Base-by-base conservation (phyloP, 208 protist genomes). In the Trypanosomatidae sp. region DNA sequence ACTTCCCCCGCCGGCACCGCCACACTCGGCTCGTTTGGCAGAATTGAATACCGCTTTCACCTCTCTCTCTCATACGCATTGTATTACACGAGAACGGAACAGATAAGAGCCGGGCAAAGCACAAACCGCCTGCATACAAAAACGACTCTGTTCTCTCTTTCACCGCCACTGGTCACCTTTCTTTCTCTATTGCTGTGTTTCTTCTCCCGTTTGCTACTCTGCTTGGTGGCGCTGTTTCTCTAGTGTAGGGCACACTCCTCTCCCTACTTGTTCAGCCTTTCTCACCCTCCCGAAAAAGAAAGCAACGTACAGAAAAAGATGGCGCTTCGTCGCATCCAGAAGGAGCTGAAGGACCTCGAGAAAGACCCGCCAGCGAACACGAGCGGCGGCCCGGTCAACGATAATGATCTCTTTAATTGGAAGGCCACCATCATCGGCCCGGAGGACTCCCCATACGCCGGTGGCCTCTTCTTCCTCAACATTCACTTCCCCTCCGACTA, bases 401-500 rank as follows among this genome's bases (percentile, higher is more conserved):
- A 99, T 70, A 92, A 80, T 74, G 98, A 99, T 74, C 71, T 99
- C 43, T 99, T 99, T 80, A 97, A 98, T 86, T 99, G 98, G 98
- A 92, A 97, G 76, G 98, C 97, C 39, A 99, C 96, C 47, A 99
- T 99, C 80, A 98, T 98, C 75, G 97, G 97, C 58, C 97, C 97
- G 12, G 91, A 94, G 77, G 98, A 99, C 84, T 98, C 92, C 58
- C 98, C 99, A 62, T 99, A 99, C 85, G 90, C 93, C 25, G 97
- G 97, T 46, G 99, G 99, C 58, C 87, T 99, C 65, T 99, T 99
- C 85, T 99, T 99, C 80, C 87, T 99, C 28, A 98, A 99, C 88
- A 99, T 99, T 68, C 91, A 99, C 86, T 99, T 99, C 81, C 98
- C 99, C 36, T 94, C 97, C 33, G 98, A 99, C 82, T 99, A 99